Evolutionary conservation across 2,329 filamentous ascomycete genomes (phyloP).

Genomic region (Aspergillus luchuensis): DNA sequence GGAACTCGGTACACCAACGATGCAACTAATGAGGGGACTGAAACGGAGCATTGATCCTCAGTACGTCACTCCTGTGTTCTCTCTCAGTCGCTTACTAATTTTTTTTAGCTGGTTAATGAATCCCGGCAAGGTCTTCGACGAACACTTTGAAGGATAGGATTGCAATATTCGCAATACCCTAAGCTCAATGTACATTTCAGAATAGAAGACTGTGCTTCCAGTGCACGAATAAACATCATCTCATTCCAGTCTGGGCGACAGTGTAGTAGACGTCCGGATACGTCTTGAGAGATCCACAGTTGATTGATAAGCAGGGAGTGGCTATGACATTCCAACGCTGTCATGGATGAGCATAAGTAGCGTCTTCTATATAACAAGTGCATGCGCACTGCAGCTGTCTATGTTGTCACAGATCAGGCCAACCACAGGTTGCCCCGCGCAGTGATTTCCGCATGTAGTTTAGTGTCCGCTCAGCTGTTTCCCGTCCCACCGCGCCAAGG

Average conservation of each 20-base stretch:
- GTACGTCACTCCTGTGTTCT: background rate
- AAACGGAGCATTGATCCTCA: slow-evolving; percentile 5
- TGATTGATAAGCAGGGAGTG: too few species aligned
- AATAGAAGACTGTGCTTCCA: too few species aligned
- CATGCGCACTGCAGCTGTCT: too few species aligned
- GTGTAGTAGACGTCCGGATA: too few species aligned
- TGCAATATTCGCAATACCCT: background rate
- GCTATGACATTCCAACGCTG: too few species aligned
- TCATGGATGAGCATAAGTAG: too few species aligned
- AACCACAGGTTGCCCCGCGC: background rate
- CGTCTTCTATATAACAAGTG: too few species aligned
- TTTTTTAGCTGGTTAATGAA: slow-evolving; percentile 2
- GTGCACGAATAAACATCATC: too few species aligned
- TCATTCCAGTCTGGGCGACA: too few species aligned
- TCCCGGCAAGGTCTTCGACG: slow-evolving; percentile 6
- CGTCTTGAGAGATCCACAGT: too few species aligned
- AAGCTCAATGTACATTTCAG: too few species aligned
- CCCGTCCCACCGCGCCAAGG: background rate
- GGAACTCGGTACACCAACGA: background rate
- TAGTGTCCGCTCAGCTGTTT: background rate
- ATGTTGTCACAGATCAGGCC: too few species aligned
- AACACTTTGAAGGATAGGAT: background rate
- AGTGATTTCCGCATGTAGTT: background rate
- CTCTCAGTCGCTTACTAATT: background rate
- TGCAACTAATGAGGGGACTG: slow-evolving; percentile 4